phyloP scores from a whole-genome alignment of 306 rosid species.

The Medicago ruthenica region DNA sequence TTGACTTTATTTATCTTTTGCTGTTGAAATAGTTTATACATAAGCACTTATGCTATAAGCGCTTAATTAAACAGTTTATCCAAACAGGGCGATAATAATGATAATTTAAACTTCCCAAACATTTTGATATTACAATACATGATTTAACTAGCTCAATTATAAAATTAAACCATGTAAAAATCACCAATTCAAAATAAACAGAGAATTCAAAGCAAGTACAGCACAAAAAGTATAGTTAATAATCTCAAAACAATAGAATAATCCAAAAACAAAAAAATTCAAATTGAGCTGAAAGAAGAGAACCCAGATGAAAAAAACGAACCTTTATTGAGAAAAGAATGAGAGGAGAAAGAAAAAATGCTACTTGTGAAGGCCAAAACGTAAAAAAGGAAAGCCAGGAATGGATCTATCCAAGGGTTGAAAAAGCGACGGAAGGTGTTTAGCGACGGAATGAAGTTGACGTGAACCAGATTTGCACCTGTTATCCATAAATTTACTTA shows the following conservation, averaged over 20 bases:
- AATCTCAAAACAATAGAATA: slow-evolving; percentile 16
- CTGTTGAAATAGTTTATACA: neutral
- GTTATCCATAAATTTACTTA: slow-evolving; percentile 57
- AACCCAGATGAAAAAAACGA: slow-evolving; percentile 28
- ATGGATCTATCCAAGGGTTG: slow-evolving; percentile 48
- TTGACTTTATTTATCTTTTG: neutral
- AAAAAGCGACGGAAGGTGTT: slow-evolving; percentile 37
- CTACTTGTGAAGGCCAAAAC: slow-evolving; percentile 42
- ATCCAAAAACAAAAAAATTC: slow-evolving; percentile 27
- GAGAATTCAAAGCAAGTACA: slow-evolving; percentile 32
- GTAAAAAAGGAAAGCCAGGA: slow-evolving; percentile 50
- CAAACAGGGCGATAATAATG: neutral
- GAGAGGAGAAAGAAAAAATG: slow-evolving; percentile 13
- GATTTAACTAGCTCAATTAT: neutral
- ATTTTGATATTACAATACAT: neutral
- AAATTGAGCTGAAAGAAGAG: slow-evolving; percentile 8
- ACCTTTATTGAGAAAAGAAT: slow-evolving; percentile 36
- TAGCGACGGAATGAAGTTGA: slow-evolving; percentile 33
- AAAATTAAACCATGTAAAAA: slow-evolving; percentile 17
- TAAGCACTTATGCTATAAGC: neutral
- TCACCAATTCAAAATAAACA: slow-evolving; percentile 9
- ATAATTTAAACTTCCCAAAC: neutral
- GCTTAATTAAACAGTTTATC: neutral
- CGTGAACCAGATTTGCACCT: slow-evolving; percentile 43
- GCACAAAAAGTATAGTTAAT: neutral